Base-by-base conservation (phyloP, 768 basidiomycete species). In the Pleurotus citrinopileatus region DNA sequence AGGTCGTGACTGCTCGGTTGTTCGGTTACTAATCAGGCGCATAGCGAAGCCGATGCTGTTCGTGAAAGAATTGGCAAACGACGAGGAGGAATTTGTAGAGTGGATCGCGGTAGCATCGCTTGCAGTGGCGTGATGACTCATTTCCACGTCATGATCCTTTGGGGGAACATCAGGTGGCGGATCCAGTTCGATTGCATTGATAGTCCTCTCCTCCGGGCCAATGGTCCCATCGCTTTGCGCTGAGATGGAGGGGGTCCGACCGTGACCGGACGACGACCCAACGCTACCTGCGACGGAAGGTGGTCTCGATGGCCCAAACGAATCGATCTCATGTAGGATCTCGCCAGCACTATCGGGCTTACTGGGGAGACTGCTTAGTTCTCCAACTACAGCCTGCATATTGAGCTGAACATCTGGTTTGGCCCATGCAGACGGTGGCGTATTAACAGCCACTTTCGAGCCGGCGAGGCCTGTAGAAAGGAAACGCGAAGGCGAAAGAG, bases 391-490 rank as follows among this genome's bases (percentile, higher is more conserved):
- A 9, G 73, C 74, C 45, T 81, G 67, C 58, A 64, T 75, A 36
- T 65, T 83, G 10, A 87, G 58, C 46, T 78, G 74, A 5, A 84
- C 81, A 36, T 83, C 79, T 7, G 86, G 79, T 61, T 81, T 82
- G 0, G 83, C 74, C 70, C 79, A 78, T 1, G 77, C 80, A 3
- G 73, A 73, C 6, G 74, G 75, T 4, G 48, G 29, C 4, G 59
- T 19, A 54, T 53, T 59, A 23, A 42, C 60, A 36, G 57, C 57
- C 7, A 59, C 53, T 38, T 58, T 54, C 25, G 42, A 19, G 38
- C 56, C 42, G 36, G 43, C 45, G 0, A 29, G 19, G 2, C 25
- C 51, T 13, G 23, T 17, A 44, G 22, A 9, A 12, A 15, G 29
- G 8, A 51, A 51, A n/a, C 48, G 29, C 34, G 48, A 62, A 10